Base-by-base conservation (phyloP, 2,329 filamentous ascomycete genomes). In the Colletotrichum sp. region DNA sequence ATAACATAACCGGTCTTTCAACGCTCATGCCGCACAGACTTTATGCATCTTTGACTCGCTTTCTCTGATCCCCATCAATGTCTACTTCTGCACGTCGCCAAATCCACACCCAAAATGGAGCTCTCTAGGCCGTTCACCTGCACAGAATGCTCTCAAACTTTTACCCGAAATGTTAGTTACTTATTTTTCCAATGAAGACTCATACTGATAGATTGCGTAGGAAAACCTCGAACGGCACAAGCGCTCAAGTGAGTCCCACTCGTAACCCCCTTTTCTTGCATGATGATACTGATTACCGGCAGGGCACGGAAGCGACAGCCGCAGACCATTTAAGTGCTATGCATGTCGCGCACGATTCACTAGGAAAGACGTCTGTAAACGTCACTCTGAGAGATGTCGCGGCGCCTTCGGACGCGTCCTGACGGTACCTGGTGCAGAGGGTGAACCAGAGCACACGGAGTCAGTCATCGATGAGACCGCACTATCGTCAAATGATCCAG, bases 201-300 rank as follows among this genome's bases (percentile, higher is more conserved):
- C 21, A 34, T 52, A 24, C 4, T 48, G 7, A 52, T 55, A 26
- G 16, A 15, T 18, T 6, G 34, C 30, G 21, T 21, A 79, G 75
- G 79, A 79, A 72, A 80, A 79, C 32, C 26, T 79, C 55, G 77
- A 72, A 61, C 78, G 79, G 12, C 79, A 80, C 34, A 75, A 71
- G 55, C 79, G 78, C 13, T 78, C 79, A 13, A 78, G 78, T 79
- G 70, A 21, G 73, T 34, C 26, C 18, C 32, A 32, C 21, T 7
- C 32, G 28, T 64, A 34, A 18, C 61, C 21, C 13, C 30, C 21
- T 3, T 34, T 55, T 24, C 24, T 58, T 61, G 13, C 13, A 15
- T 70, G 26, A 52, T 24, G 24, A 28, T 65, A 34, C 75, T 76
- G 30, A 77, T 21, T 15, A n/a, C 16, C 6, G 13, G 6, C 16